Base-by-base conservation (phyloP, 331 rosid genomes). In the Pyrus hybrid region DNA sequence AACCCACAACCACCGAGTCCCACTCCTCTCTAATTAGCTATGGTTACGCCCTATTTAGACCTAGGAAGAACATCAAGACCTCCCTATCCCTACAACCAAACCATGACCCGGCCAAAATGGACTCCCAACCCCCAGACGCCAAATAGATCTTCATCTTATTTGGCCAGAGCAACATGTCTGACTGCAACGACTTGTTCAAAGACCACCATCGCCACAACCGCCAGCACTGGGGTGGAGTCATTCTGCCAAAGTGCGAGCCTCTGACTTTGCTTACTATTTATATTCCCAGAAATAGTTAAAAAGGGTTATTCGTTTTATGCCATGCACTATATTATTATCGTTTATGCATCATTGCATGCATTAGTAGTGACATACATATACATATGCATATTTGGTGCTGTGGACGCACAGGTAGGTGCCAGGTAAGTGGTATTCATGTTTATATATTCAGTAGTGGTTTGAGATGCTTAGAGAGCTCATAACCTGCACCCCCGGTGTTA, bases 161-260 rank as follows among this genome's bases (percentile, higher is more conserved):
- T 8, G 97, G 98, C 5, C 98, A 93, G 72, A 93, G 98, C 86
- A 93, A 93, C 87, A 91, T 91, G 96, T 49, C 96, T 20, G 97
- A 96, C 6, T 90, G 93, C 0, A 97, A 96, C 32, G 94, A 97
- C 0, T 86, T 88, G 6, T 20, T 82, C 49, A 83, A 51, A 0
- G 54, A 58, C 28, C 23, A 63, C 37, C 68, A 47, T 47, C 66
- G 17, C 22, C 43, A 37, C 58, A 35, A 29, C 25, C 35, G 30
- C 66, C 49, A 35, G 28, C 83, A 63, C 7, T 93, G 97, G 98
- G 86, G 90, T 85, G 88, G 90, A 81, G 65, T 87, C 35, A 77
- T 93, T 32, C 91, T 97, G 0, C 47, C 79, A 3, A 91, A 91
- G 49, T 81, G 88, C 70, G 74, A 3, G 20, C 84, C 94, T 18